These are phyloP conservation scores for Yarrowia sp. DNA, from an alignment of 805 yeast genomes.

Conservation along the genomic window DNA sequence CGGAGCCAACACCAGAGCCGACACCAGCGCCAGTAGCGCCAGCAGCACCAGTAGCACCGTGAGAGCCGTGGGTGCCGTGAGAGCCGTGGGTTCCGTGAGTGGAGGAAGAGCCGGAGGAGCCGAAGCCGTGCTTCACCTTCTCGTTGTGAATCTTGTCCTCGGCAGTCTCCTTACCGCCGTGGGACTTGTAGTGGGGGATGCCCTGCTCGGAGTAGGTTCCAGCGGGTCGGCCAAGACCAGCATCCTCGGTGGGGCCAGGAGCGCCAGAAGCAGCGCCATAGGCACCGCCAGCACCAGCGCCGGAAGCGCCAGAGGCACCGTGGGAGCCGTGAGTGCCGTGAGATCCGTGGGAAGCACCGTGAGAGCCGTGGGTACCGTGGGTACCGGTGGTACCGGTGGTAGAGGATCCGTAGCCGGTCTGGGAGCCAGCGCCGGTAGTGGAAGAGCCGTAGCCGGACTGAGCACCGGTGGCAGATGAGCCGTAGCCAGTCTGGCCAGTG, in stretches of 20 bases:
- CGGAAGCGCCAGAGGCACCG: background rate
- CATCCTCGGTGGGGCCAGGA: background rate
- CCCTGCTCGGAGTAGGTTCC: slow-evolving; percentile 23
- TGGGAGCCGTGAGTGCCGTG: slow-evolving; percentile 1
- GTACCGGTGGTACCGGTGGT: background rate
- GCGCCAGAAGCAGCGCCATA: background rate
- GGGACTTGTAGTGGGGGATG: slow-evolving; percentile 14
- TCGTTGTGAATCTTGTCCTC: slow-evolving; percentile 10
- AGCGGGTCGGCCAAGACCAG: slow-evolving; percentile 6
- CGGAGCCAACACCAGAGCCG: no score
- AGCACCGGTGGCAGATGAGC: background rate
- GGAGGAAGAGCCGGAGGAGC: background rate
- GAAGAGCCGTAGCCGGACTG: background rate
- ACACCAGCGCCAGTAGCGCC: background rate
- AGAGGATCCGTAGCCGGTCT: background rate
- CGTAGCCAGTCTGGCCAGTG: background rate
- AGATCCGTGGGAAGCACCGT: slow-evolving; percentile 5
- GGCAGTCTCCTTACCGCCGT: slow-evolving; percentile 7
- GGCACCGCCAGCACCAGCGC: background rate
- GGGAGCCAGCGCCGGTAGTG: background rate
- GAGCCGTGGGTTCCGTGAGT: background rate
- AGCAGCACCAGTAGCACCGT: background rate
- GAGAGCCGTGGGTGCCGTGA: background rate
- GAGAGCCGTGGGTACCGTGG: background rate
- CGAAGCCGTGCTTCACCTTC: slow-evolving; percentile 3